Evolutionary conservation across 2,329 filamentous ascomycete genomes (phyloP).

Genomic region (Fusarium sp.): DNA sequence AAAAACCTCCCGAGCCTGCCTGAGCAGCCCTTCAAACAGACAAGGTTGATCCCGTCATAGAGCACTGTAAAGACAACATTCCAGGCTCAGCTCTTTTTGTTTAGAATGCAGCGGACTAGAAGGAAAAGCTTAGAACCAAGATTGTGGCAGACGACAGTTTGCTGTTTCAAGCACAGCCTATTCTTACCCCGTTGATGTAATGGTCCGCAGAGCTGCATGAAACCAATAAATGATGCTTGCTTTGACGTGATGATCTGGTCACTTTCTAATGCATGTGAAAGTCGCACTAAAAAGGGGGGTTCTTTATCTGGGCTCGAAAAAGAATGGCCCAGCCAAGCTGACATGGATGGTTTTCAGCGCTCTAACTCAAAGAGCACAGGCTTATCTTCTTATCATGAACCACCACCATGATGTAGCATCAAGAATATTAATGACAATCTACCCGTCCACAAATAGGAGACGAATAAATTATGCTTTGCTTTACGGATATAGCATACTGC

Average conservation of each 20-base stretch:
- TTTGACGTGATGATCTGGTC: constrained; percentile 48
- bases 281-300: constrained; percentile 46
- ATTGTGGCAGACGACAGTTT: constrained; percentile 21
- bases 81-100: constrained; percentile 9
- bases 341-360: constrained; percentile 4
- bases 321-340: constrained; percentile 1
- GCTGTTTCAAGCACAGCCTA: constrained; percentile 13
- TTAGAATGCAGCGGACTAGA: background rate
- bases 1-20: constrained; percentile 14
- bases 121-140: background rate
- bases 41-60: constrained; percentile 36
- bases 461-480: background rate
- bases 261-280: constrained; percentile 49
- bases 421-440: constrained; percentile 1
- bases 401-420: constrained; percentile 12
- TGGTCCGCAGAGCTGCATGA: constrained; percentile 26
- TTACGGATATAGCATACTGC: background rate
- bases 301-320: constrained; percentile 16
- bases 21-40: constrained; percentile 11
- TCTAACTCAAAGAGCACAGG: constrained; percentile 29
- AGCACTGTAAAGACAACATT: constrained; percentile 37
- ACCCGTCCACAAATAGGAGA: background rate
- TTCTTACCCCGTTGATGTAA: background rate
- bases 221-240: constrained; percentile 43
- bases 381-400: constrained; percentile 30